Evolutionary conservation across 306 rosid species (phyloP), one percentile per base, ranked within the genome.

Genomic region (Ochetophila trinervis): DNA sequence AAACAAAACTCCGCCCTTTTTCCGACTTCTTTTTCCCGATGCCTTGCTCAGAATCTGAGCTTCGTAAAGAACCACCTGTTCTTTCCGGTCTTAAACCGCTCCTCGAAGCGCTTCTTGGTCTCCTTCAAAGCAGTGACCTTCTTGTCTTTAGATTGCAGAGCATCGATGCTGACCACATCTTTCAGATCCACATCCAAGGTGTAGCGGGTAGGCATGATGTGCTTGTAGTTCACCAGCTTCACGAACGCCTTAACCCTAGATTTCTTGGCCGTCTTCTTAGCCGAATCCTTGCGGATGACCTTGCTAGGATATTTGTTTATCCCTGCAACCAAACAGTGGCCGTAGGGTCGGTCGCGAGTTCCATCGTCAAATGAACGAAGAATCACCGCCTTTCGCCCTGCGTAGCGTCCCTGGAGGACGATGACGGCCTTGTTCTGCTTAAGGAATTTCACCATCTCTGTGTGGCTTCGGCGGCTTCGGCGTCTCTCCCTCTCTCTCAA

Each of bases 61-160:
- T 81, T 81, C 48, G 85, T 81, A 55, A 81, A 81, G 56, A 81
- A 81, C 77, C 85, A 81, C 77, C 85, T 65, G 79, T 77, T 81
- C 75, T 77, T 81, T 18, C 85, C 85, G 8, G 78, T 77, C 77
- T 81, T 81, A 61, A 81, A 81, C 75, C 85, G 58, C 69, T 81
- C 80, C 77, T 81, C 86, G 8, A 81, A 53, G 27, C 80, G 66
- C 69, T 73, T 77, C 74, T 81, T 77, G 60, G 79, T 60, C 80
- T 73, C 85, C 75, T 81, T 81, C 30, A 79, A 62, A 0, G 85
- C 79, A 0, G 67, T 72, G 36, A 81, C 82, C 82, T 77, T 81
- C 66, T 71, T 66, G 54, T 68, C 85, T 69, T 77, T 81, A 49
- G 80, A 73, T 35, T 64, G 65, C 6, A 77, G 64, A 0, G 21